A percentile compares a stretch with the other conserved stretches of the same genome.
Conservation (phyloP, 768 basidiomycete species). For the Neoboletus brunneissimus region DNA sequence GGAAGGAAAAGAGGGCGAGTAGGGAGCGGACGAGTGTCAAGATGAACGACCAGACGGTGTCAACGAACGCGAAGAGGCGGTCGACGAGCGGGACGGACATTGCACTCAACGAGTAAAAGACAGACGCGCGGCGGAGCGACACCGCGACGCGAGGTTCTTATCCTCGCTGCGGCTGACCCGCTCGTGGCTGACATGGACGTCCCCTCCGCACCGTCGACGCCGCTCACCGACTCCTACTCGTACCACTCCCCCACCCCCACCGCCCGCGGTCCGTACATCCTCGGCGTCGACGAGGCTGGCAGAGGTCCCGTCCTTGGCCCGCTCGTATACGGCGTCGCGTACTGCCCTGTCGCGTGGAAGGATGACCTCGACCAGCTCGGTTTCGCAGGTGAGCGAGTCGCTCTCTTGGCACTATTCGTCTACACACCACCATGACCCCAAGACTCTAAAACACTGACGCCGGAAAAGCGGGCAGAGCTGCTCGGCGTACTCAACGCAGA, state of each 20-base stretch:
- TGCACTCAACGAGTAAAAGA: not conserved
- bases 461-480: conserved; percentile 62
- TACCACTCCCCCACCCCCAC: conserved; percentile 74
- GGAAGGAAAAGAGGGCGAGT: conserved; percentile 18
- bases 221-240: conserved; percentile 69
- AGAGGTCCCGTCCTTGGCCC: conserved; percentile 95
- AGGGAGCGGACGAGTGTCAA: conserved; percentile 30
- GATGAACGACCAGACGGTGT: conserved; percentile 23
- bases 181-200: conserved; percentile 26
- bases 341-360: conserved; percentile 79
- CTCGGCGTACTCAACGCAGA: conserved; percentile 68
- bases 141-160: no score
- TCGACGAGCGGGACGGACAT: conserved; percentile 11
- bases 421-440: not conserved
- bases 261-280: conserved; percentile 76
- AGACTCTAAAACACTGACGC: conserved; percentile 93
- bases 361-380: conserved; percentile 75
- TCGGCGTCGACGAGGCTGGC: conserved; percentile 99
- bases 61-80: conserved; percentile 16
- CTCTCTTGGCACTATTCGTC: not conserved
- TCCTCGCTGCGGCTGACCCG: conserved; percentile 8
- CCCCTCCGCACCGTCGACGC: conserved; percentile 58
- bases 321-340: conserved; percentile 93
- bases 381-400: conserved; percentile 70
- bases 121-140: no score